Percentiles rank a stretch among this genome's conserved stretches.
Conservation (phyloP, 139 green algal genomes). For the Picochlorum costavermella region DNA sequence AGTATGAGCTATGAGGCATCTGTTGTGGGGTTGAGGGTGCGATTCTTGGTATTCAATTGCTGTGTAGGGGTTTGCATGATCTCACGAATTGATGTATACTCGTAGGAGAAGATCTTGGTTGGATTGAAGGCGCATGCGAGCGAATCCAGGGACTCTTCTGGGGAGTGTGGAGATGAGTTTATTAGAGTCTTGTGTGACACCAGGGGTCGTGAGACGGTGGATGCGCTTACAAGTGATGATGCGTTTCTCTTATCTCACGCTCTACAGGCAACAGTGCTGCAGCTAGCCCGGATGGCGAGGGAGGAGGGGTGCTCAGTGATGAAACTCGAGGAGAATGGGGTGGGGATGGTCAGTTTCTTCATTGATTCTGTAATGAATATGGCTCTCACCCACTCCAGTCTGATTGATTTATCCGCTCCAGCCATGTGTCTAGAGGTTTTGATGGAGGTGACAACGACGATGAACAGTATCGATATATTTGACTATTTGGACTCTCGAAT, state of each 20-base stretch:
- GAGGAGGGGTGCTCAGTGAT: conserved; percentile 1
- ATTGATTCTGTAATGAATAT: conserved; percentile 21
- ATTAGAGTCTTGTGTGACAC: background rate
- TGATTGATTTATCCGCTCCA: conserved; percentile 9
- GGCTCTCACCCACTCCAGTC: background rate
- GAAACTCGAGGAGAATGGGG: conserved; percentile 3
- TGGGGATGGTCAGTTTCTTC: conserved; percentile 15
- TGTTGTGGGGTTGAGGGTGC: too few relatives aligned
- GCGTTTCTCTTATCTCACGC: conserved; percentile 2
- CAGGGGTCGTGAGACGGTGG: background rate
- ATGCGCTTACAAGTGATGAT: background rate
- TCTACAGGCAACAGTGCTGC: conserved; percentile 2
- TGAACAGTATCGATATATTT: conserved; percentile 28
- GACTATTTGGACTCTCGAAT: conserved; percentile 24
- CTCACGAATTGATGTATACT: too few relatives aligned
- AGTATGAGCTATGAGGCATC: too few relatives aligned
- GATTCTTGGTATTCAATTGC: too few relatives aligned
- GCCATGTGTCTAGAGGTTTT: conserved; percentile 23
- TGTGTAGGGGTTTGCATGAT: too few relatives aligned
- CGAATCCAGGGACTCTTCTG: too few relatives aligned
- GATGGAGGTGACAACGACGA: conserved; percentile 18
- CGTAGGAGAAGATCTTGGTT: too few relatives aligned
- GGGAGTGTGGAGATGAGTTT: background rate
- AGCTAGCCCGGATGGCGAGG: conserved; percentile 1
- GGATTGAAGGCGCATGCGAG: too few relatives aligned